Conservation (phyloP, 1,139 yeast genomes). For the Entelexis sorbosivorans region DNA sequence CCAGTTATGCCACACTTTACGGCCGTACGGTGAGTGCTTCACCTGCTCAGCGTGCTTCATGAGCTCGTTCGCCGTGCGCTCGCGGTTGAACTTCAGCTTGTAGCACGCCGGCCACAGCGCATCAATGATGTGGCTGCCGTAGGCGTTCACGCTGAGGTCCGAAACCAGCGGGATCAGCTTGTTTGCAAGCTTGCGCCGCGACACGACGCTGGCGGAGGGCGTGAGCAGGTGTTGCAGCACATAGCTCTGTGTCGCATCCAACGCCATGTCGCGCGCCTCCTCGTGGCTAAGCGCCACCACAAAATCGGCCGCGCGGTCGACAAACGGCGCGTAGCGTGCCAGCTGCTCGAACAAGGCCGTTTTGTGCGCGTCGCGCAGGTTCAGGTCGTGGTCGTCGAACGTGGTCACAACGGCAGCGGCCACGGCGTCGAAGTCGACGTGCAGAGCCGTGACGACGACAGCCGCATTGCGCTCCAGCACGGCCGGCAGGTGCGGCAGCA, state of each 20-base stretch:
- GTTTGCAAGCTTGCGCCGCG: slow-evolving; percentile 61
- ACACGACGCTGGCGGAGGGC: slow-evolving; percentile 44
- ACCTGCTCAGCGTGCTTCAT: slow-evolving; percentile 52
- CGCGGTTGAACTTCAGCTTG: slow-evolving; percentile 73
- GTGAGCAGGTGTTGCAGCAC: slow-evolving; percentile 39
- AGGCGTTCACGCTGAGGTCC: slow-evolving; percentile 67
- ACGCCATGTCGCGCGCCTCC: slow-evolving; percentile 58
- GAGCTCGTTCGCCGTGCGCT: slow-evolving; percentile 66
- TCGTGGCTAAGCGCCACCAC: slow-evolving; percentile 50
- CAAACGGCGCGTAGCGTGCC: slow-evolving; percentile 15
- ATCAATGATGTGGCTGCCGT: slow-evolving; percentile 87
- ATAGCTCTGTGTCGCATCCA: slow-evolving; percentile 82
- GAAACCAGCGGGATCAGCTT: slow-evolving; percentile 39
- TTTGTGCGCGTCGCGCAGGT: slow-evolving; percentile 6
- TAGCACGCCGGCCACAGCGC: slow-evolving; percentile 69
- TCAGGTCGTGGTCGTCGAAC: slow-evolving; percentile 5
- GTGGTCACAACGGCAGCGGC: slow-evolving; percentile 6
- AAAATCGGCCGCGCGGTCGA: slow-evolving; percentile 29
- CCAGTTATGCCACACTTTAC: slow-evolving; percentile 95
- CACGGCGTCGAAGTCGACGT: slow-evolving; percentile 11
- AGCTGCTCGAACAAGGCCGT: slow-evolving; percentile 16
- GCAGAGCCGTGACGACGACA: slow-evolving; percentile 12
- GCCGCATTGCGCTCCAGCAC: slow-evolving; percentile 2
- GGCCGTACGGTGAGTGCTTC: slow-evolving; percentile 78
- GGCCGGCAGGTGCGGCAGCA: slow-evolving; percentile 39